phyloP scores from a whole-genome alignment of 2,329 filamentous ascomycete genomes.

The Fusarium neocosmosporiellum region DNA sequence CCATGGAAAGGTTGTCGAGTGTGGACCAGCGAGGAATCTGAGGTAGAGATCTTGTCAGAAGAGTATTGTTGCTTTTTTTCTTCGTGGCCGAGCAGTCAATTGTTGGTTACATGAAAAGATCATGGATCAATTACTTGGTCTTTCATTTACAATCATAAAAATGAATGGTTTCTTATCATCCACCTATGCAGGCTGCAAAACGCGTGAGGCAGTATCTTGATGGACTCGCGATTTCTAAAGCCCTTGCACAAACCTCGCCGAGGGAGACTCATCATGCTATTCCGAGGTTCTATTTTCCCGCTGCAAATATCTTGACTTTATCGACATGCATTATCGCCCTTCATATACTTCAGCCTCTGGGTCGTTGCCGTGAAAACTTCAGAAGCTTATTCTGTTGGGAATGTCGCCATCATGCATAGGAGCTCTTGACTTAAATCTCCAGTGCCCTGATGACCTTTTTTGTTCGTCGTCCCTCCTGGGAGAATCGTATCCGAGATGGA shows the following conservation, averaged over 20 bases:
- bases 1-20: conserved; percentile 61
- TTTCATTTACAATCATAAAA: background rate
- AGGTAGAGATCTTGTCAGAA: background rate
- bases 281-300: background rate
- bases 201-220: background rate
- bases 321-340: background rate
- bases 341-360: background rate
- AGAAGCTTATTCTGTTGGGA: background rate
- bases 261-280: background rate
- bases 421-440: background rate
- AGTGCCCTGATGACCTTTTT: background rate
- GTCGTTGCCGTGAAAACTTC: background rate
- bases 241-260: background rate
- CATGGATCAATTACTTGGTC: background rate
- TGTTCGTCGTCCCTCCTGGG: background rate
- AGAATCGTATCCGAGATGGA: background rate
- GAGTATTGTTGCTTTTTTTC: background rate
- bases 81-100: background rate
- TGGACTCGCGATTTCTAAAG: too few species aligned
- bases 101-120: background rate
- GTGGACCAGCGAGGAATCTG: conserved; percentile 52
- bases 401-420: background rate
- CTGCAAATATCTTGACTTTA: background rate
- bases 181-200: background rate
- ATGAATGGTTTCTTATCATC: background rate